Evolutionary conservation across 2,329 filamentous ascomycete genomes (phyloP).

Genomic region (Endocalyx cinctus): DNA sequence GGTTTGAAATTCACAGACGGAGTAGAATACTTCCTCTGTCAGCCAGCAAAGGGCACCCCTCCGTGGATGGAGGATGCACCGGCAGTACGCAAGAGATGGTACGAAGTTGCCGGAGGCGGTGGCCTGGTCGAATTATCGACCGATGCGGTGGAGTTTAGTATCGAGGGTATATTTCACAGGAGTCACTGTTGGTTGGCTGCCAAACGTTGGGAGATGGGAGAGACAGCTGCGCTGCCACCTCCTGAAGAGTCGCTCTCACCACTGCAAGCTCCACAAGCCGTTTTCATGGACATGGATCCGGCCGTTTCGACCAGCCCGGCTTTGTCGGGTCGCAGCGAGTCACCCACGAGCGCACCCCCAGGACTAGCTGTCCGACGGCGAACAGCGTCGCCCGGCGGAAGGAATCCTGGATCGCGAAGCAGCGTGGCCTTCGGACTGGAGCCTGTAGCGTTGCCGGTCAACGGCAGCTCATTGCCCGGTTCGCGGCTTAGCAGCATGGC

Average conservation of each 20-base stretch:
- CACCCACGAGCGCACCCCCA: constrained; percentile 21
- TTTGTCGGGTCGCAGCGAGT: constrained; percentile 22
- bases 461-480: constrained; percentile 12
- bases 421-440: constrained; percentile 29
- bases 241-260: constrained; percentile 21
- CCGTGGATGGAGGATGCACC: constrained; percentile 69
- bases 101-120: constrained; percentile 63
- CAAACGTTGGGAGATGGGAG: constrained; percentile 27
- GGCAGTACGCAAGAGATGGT: constrained; percentile 66
- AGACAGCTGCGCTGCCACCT: constrained; percentile 14
- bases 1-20: constrained; percentile 63
- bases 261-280: constrained; percentile 24
- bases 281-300: constrained; percentile 27
- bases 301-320: constrained; percentile 15
- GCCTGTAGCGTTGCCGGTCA: constrained; percentile 21
- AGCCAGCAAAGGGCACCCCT: constrained; percentile 65
- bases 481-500: constrained; percentile 21
- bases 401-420: constrained; percentile 22
- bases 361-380: constrained; percentile 20
- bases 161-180: constrained; percentile 30
- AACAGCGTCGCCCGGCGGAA: constrained; percentile 19
- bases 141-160: constrained; percentile 48
- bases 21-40: constrained; percentile 78
- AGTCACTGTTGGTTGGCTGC: constrained; percentile 31
- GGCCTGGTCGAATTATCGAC: constrained; percentile 54